These are phyloP conservation scores for Geotrichum restrictum DNA, from an alignment of 1,139 yeast species.

Conservation along the genomic window DNA sequence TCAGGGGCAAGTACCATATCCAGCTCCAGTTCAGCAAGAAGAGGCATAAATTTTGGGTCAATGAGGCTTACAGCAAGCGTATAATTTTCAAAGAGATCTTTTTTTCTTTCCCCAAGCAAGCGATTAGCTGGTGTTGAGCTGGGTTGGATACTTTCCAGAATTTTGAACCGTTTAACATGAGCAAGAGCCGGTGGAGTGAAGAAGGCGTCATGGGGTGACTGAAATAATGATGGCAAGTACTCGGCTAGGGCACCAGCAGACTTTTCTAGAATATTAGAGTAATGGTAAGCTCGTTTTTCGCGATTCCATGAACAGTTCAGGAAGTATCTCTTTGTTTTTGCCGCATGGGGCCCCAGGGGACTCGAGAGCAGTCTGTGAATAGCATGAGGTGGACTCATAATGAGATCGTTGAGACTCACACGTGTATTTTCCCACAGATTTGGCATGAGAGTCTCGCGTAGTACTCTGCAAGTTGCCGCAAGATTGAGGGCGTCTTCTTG, in stretches of 20 bases:
- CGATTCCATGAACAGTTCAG: not conserved
- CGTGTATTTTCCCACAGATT: not conserved
- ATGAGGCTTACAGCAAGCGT: not conserved
- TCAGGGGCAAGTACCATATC: not conserved
- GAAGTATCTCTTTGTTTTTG: not conserved
- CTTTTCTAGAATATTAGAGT: too few relatives aligned
- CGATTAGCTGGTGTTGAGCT: not conserved
- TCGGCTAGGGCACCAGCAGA: not conserved
- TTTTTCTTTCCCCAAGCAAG: too few relatives aligned
- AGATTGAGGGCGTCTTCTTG: constrained; percentile 1
- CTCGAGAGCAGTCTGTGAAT: not conserved
- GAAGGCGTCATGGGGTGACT: not conserved
- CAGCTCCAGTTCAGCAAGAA: not conserved
- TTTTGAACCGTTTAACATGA: not conserved
- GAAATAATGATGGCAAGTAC: not conserved
- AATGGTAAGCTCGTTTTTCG: not conserved
- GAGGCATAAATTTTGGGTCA: not conserved
- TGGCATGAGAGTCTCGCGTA: not conserved
- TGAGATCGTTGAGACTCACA: not conserved
- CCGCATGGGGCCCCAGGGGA: not conserved
- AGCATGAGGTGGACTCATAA: not conserved
- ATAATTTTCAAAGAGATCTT: not conserved
- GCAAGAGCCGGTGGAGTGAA: not conserved
- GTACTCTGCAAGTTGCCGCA: not conserved
- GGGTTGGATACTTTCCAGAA: not conserved